phyloP scores from a whole-genome alignment of 768 basidiomycete species.

The Floccularia luteovirens region DNA sequence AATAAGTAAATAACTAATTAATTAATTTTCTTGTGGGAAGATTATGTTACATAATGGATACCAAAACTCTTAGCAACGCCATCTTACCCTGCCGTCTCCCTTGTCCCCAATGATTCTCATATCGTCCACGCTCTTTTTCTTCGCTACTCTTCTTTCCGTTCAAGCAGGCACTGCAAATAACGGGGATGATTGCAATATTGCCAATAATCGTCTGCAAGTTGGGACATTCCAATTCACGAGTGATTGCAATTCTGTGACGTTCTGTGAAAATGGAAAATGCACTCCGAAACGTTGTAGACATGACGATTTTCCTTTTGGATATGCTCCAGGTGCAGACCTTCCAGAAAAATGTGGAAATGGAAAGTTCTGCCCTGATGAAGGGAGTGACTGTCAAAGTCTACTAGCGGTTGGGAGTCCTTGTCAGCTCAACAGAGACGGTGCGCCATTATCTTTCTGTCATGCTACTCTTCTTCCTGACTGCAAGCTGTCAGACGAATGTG shows the following conservation, averaged over 20 bases:
- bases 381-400: conserved; percentile 54
- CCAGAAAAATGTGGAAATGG: conserved; percentile 56
- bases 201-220: conserved; percentile 59
- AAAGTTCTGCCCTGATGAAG: conserved; percentile 83
- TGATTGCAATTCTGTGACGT: conserved; percentile 69
- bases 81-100: neutral
- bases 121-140: conserved; percentile 3
- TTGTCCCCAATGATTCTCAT: neutral
- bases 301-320: conserved; percentile 77
- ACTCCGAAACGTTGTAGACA: conserved; percentile 59
- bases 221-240: conserved; percentile 77
- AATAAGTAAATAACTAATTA: too few species aligned
- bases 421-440: conserved; percentile 85
- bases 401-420: conserved; percentile 60
- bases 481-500: conserved; percentile 59
- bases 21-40: too few species aligned
- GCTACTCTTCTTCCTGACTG: conserved; percentile 1
- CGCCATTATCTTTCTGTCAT: conserved; percentile 9
- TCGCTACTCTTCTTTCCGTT: conserved; percentile 34
- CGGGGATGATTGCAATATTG: conserved; percentile 40
- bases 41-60: too few species aligned
- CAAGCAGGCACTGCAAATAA: conserved; percentile 38
- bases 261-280: conserved; percentile 57
- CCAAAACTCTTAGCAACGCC: neutral
- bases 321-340: conserved; percentile 29